Percentiles rank a stretch among this genome's conserved stretches.
These are phyloP conservation scores for Nepenthes mirabilis DNA, from an alignment of 148 eudicot genomes.

Conservation along the genomic window DNA sequence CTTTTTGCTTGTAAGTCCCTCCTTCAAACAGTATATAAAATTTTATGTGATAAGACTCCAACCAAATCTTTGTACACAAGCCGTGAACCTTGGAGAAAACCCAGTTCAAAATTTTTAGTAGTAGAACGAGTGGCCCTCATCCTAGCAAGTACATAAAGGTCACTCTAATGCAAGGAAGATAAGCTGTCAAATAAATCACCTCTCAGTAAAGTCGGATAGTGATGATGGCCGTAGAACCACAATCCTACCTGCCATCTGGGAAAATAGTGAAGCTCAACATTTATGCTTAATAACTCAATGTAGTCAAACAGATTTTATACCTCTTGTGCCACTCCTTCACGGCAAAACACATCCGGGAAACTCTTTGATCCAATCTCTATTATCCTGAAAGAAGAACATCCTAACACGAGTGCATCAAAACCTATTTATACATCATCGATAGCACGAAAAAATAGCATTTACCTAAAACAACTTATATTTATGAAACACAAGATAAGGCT, in stretches of 20 bases:
- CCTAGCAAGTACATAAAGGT: too few species aligned
- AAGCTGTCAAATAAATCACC: slow-evolving; percentile 17
- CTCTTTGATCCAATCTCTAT: slow-evolving; percentile 79
- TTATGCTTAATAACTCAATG: not conserved
- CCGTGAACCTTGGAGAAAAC: too few species aligned
- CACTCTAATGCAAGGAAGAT: too few species aligned
- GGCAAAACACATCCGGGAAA: slow-evolving; percentile 70
- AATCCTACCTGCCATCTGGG: slow-evolving; percentile 85
- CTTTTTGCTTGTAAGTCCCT: too few species aligned
- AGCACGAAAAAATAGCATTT: slow-evolving; percentile 2
- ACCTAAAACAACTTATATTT: slow-evolving; percentile 1
- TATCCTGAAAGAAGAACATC: slow-evolving; percentile 28
- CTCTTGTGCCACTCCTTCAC: slow-evolving; percentile 68
- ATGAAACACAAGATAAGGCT: not conserved
- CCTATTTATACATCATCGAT: not conserved
- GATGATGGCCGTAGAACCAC: slow-evolving; percentile 70
- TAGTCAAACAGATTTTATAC: slow-evolving; percentile 17
- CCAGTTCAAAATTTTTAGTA: too few species aligned
- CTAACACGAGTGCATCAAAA: not conserved
- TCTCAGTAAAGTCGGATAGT: slow-evolving; percentile 61
- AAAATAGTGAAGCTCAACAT: slow-evolving; percentile 2
- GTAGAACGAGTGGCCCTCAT: too few species aligned
- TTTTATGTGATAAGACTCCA: too few species aligned
- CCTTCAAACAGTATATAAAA: too few species aligned
- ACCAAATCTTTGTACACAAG: too few species aligned